Percentiles rank a stretch among this genome's conserved stretches.
Evolutionary conservation across 345 rosid species (phyloP).

Genomic region (Rhodomyrtus tomentosa): DNA sequence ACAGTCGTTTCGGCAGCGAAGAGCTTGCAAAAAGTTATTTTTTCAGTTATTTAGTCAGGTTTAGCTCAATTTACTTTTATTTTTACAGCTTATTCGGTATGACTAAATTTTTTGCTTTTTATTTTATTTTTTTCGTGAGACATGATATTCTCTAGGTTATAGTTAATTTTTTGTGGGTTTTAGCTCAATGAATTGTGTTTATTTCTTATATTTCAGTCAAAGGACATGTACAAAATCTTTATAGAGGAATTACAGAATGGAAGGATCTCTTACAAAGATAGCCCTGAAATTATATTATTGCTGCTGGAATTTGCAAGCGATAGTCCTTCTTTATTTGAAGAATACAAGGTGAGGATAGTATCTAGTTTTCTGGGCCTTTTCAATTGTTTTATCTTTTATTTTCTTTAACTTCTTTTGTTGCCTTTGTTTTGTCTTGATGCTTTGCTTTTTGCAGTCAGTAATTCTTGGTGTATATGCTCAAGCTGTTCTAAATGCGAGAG

Average conservation of each 20-base stretch:
- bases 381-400: neutral
- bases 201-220: constrained; percentile 42
- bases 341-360: constrained; percentile 44
- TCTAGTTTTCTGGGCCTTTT: neutral
- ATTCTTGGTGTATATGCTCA: constrained; percentile 73
- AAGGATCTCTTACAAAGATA: constrained; percentile 61
- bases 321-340: constrained; percentile 39
- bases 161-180: neutral
- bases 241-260: constrained; percentile 50
- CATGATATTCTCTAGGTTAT: neutral
- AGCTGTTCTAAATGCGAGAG: constrained; percentile 72
- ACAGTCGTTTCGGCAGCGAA: constrained; percentile 50
- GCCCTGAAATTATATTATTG: constrained; percentile 55
- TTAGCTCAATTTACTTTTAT: neutral
- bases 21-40: constrained; percentile 62
- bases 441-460: constrained; percentile 41
- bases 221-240: constrained; percentile 45
- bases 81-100: neutral
- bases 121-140: neutral
- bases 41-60: constrained; percentile 83
- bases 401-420: neutral
- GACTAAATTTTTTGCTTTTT: neutral
- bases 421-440: neutral
- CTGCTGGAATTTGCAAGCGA: constrained; percentile 59
- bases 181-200: neutral